These are phyloP conservation scores for Aspergillus brasiliensis DNA, from an alignment of 2,329 filamentous ascomycete genomes.

Conservation along the genomic window DNA sequence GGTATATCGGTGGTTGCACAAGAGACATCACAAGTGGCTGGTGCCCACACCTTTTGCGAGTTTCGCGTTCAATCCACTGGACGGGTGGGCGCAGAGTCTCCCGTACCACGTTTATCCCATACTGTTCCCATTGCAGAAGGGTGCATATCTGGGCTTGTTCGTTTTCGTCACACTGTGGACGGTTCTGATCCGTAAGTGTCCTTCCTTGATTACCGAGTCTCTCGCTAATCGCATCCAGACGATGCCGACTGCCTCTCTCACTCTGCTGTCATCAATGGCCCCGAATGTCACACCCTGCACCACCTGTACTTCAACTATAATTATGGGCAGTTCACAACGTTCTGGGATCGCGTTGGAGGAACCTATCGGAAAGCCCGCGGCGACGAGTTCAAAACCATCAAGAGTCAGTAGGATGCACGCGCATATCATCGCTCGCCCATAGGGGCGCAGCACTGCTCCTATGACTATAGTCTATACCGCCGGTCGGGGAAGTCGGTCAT, in stretches of 20 bases:
- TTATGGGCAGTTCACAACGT: slow-evolving; percentile 91
- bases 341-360: slow-evolving; percentile 86
- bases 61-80: slow-evolving; percentile 91
- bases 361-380: slow-evolving; percentile 49
- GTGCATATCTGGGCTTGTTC: slow-evolving; percentile 81
- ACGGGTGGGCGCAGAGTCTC: slow-evolving; percentile 82
- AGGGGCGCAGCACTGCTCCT: too few species aligned
- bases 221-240: slow-evolving; percentile 43
- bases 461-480: too few species aligned
- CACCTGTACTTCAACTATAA: slow-evolving; percentile 89
- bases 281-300: slow-evolving; percentile 93
- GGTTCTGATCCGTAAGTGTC: slow-evolving; percentile 68
- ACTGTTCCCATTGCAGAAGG: slow-evolving; percentile 87
- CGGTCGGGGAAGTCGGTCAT: neutral
- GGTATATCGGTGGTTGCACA: slow-evolving; percentile 86
- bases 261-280: slow-evolving; percentile 84
- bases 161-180: slow-evolving; percentile 95
- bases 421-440: too few species aligned
- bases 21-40: slow-evolving; percentile 99
- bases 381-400: slow-evolving; percentile 12
- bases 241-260: slow-evolving; percentile 92
- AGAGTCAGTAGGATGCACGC: slow-evolving; percentile 7
- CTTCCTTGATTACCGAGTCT: neutral
- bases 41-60: slow-evolving; percentile 92
- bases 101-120: slow-evolving; percentile 94